Evolutionary conservation across 257 asterid species (phyloP).

Genomic region (Verbena officinalis): DNA sequence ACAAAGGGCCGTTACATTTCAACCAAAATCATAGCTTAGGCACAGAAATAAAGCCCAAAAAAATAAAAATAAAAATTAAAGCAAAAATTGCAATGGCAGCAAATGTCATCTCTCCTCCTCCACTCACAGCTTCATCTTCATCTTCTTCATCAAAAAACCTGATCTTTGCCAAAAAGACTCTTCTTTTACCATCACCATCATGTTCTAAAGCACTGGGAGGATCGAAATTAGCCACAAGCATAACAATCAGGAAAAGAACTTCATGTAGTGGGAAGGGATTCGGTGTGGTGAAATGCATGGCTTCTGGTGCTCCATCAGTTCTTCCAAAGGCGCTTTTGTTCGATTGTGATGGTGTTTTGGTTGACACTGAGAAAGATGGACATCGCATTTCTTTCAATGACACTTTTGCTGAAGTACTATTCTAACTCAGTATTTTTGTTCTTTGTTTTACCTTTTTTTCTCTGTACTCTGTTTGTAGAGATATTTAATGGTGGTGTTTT

Average conservation of each 20-base stretch:
- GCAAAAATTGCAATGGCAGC: constrained; percentile 45
- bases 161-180: constrained; percentile 31
- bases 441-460: background rate
- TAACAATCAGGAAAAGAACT: constrained; percentile 29
- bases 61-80: background rate
- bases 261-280: constrained; percentile 21
- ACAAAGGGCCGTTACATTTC: constrained; percentile 30
- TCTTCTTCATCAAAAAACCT: constrained; percentile 32
- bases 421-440: background rate
- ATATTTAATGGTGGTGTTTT: constrained; percentile 2
- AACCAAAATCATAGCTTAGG: constrained; percentile 31
- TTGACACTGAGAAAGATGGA: constrained; percentile 98
- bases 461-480: background rate
- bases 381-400: constrained; percentile 96
- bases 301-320: constrained; percentile 51
- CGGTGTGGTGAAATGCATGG: constrained; percentile 49
- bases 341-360: constrained; percentile 98
- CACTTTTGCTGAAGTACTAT: constrained; percentile 77
- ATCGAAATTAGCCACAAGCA: constrained; percentile 25
- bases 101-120: constrained; percentile 41
- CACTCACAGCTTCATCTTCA: constrained; percentile 42
- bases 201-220: constrained; percentile 27
- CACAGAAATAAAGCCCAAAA: background rate
- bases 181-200: constrained; percentile 35
- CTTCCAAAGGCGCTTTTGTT: constrained; percentile 84